phyloP scores from a whole-genome alignment of 805 yeast species.

The Monosporozyma siamensis region DNA sequence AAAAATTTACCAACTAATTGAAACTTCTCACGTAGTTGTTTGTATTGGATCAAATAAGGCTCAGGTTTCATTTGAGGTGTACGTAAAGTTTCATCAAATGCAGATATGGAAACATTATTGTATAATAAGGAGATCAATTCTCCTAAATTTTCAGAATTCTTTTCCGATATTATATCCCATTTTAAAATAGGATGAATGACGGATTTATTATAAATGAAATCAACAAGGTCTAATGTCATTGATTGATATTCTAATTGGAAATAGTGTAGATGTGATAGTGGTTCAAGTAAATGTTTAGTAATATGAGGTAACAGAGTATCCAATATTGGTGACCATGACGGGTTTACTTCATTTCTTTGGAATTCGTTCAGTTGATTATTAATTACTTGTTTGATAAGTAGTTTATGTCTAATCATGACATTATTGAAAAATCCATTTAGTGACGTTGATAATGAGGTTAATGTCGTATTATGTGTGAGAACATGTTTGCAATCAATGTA shows the following conservation, averaged over 20 bases:
- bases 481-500: slow-evolving; percentile 20
- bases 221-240: slow-evolving; percentile 11
- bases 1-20: slow-evolving; percentile 21
- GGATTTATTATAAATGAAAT: slow-evolving; percentile 18
- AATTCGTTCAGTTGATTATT: slow-evolving; percentile 16
- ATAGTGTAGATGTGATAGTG: slow-evolving; percentile 10
- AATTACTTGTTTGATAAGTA: slow-evolving; percentile 4
- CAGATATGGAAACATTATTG: slow-evolving; percentile 10
- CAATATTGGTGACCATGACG: slow-evolving; percentile 17
- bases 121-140: slow-evolving; percentile 19
- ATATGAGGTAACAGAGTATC: slow-evolving; percentile 19
- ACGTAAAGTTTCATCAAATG: slow-evolving; percentile 6
- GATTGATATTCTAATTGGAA: slow-evolving; percentile 8
- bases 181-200: slow-evolving; percentile 15
- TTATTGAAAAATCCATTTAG: slow-evolving; percentile 5
- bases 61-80: not conserved
- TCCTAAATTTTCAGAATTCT: slow-evolving; percentile 25
- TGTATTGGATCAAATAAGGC: slow-evolving; percentile 9
- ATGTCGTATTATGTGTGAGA: not conserved
- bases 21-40: slow-evolving; percentile 23
- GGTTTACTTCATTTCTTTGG: slow-evolving; percentile 15
- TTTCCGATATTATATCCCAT: slow-evolving; percentile 29
- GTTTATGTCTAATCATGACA: not conserved
- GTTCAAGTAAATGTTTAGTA: slow-evolving; percentile 10
- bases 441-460: slow-evolving; percentile 18